Percentiles rank a stretch among this genome's conserved stretches.
Conservation (phyloP, 148 eudicot species). For the Vaccinium corymbosum region DNA sequence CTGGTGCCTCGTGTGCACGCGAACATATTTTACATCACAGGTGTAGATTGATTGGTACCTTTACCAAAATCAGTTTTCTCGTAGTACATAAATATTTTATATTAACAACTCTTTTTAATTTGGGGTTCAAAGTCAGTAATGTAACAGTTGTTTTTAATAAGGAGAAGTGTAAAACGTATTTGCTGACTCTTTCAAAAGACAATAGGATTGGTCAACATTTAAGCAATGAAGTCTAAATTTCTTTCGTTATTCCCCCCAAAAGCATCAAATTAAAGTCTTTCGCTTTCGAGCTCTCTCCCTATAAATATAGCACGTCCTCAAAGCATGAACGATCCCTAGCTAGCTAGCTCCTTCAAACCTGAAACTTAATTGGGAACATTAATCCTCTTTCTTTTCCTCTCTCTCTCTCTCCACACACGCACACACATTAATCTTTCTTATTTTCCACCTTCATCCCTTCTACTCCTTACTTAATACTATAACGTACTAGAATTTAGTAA, state of each 20-base stretch:
- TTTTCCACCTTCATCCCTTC: too few species aligned
- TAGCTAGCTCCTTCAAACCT: neutral
- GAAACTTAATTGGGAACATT: neutral
- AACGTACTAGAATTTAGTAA: neutral
- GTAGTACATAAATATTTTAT: neutral
- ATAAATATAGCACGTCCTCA: conserved; percentile 1
- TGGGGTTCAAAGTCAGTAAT: neutral
- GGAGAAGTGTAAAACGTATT: neutral
- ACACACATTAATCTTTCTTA: neutral
- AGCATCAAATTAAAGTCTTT: neutral
- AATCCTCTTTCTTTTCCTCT: neutral
- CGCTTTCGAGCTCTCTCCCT: neutral
- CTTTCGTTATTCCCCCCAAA: neutral
- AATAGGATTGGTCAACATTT: neutral
- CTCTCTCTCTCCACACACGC: neutral
- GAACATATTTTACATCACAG: neutral
- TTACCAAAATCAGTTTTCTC: neutral
- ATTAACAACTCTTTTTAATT: neutral
- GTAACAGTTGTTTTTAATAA: neutral
- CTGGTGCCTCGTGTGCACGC: neutral
- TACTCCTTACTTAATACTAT: neutral
- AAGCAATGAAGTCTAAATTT: neutral
- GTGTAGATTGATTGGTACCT: neutral
- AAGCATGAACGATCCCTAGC: neutral
- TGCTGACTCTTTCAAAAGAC: neutral